phyloP scores from a whole-genome alignment of 1,284 basidiomycete genomes.

The Uromyces viciae-fabae region DNA sequence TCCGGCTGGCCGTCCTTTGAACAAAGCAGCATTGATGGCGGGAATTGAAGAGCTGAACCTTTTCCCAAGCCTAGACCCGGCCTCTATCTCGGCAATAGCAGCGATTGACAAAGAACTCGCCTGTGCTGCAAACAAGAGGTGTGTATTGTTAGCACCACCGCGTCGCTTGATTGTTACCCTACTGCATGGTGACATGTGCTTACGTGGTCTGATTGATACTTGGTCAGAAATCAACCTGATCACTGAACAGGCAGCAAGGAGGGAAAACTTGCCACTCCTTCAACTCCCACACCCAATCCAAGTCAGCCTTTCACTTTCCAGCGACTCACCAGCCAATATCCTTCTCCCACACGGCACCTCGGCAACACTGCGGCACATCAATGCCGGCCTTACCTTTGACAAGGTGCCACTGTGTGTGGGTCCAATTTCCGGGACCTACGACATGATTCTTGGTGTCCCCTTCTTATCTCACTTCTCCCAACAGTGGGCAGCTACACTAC shows the following conservation, averaged over 20 bases:
- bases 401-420: not conserved
- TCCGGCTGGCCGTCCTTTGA: not conserved
- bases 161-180: not conserved
- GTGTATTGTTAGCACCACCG: not conserved
- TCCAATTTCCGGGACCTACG: not conserved
- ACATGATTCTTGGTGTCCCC: not conserved
- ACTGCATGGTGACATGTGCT: not conserved
- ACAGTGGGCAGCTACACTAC: too few species aligned
- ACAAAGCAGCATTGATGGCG: not conserved
- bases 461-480: not conserved
- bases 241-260: not conserved
- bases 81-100: not conserved
- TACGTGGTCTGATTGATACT: conserved; percentile 5
- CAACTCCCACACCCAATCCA: not conserved
- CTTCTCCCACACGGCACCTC: not conserved
- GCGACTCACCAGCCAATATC: not conserved
- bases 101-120: not conserved
- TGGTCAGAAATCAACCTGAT: not conserved
- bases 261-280: not conserved
- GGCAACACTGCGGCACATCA: not conserved
- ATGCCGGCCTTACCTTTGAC: not conserved
- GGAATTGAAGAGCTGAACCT: not conserved
- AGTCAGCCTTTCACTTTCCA: not conserved
- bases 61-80: not conserved
- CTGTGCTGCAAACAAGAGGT: not conserved